Evolutionary conservation across 2,329 filamentous ascomycete species (phyloP).

Genomic region (Scopulariopsis brevicaulis): DNA sequence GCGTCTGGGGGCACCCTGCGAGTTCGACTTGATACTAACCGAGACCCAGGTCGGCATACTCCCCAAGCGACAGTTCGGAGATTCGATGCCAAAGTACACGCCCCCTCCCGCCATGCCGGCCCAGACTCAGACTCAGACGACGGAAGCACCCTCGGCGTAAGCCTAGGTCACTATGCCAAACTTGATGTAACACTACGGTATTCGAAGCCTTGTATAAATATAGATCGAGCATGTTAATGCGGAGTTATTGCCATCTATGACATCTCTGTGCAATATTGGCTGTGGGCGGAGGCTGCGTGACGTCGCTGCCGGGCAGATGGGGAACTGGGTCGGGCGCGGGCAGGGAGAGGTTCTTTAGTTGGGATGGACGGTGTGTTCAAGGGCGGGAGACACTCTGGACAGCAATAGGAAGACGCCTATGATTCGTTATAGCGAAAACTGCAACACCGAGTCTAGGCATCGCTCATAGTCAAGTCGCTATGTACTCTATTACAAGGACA

Average conservation of each 20-base stretch:
- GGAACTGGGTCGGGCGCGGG: neutral
- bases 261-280: neutral
- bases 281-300: neutral
- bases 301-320: neutral
- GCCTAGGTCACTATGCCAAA: neutral
- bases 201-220: neutral
- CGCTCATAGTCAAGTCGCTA: neutral
- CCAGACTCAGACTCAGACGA: neutral
- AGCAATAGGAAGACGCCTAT: neutral
- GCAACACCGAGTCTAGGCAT: neutral
- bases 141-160: neutral
- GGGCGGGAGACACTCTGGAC: neutral
- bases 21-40: neutral
- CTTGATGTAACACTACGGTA: constrained; percentile 2
- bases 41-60: neutral
- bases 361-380: neutral
- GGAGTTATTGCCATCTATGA: neutral
- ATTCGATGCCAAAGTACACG: neutral
- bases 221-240: neutral
- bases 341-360: too few species aligned
- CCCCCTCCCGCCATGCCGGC: neutral
- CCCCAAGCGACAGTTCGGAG: constrained; percentile 1
- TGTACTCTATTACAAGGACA: neutral
- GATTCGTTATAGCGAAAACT: neutral
- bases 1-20: neutral